Base-by-base conservation (phyloP, 805 yeast species). In the Pichia paraexigua region DNA sequence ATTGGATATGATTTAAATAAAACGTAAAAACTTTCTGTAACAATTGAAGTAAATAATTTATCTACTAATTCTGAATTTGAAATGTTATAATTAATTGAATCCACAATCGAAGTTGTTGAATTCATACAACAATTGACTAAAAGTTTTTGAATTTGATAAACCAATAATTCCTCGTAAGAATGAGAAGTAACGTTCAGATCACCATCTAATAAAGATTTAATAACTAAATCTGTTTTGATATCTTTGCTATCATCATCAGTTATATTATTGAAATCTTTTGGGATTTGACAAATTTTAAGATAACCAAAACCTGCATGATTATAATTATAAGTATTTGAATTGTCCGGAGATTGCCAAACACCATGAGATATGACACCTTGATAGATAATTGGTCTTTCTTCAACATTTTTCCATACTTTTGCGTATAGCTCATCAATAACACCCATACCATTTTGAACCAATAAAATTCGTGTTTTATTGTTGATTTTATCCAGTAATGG, bases 381-480 rank as follows among this genome's bases (percentile, higher is more conserved):
- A 60, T 74, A 79, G 7, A 89, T 53, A 17, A 70, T 72, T 0
- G 97, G 96, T 49, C 79, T 63, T 0, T 54, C 43, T 0, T 56
- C 58, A 1, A 47, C 30, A 3, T 66, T 60, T 5, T 79, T 79
- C 90, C 92, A 87, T 9, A 80, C 65, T 22, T 68, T 62, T 2
- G 67, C 62, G n/a, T 71, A 63, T 12, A 88, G 58, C 51, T 74
- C 72, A 13, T 77, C 86, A 8, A 76, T 63, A 42, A 79, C 73
- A 11, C 98, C 98, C 73, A 90, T 74, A 1, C 90, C 99, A 64
- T 94, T 88, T 51, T 88, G 98, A n/a, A 91, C 59, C 22, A 91
- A 64, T 44, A 91, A 56, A 3, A 90, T 64, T 51, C 80, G 81
- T 1, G 91, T 76, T 3, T 69, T 61, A 2, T 69, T 61, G 28